Base-by-base conservation (phyloP, 1,284 basidiomycete species). In the Tylopilus microsporus region DNA sequence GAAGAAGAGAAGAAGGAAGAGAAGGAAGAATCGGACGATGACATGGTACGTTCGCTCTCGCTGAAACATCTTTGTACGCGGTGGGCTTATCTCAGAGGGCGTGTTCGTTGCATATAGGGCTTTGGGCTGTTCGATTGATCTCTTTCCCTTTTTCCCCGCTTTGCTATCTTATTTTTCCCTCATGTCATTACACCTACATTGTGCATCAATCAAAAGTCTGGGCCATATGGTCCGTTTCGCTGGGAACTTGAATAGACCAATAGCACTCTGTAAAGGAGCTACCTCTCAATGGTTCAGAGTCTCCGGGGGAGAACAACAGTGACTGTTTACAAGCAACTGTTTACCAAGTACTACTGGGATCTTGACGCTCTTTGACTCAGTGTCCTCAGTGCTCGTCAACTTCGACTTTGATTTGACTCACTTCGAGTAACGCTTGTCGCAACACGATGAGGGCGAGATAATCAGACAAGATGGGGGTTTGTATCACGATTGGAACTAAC, bases 1-100 rank as follows among this genome's bases (percentile, higher is more conserved):
- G 83, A 83, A 63, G 83, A 85, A 73, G 84, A 91, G 80, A 86
- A 92, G 78, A 83, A 91, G 81, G 86, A 92, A 75, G 86, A 93
- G 81, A 88, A 94, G 80, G 92, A 93, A 74, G 86, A 89, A 70
- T 91, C 88, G 63, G 93, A 95, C 78, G 89, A 92, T 56, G 92
- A 94, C 78, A 94, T 94, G 92, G 92, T 92, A 66, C 63, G 46
- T 47, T 19, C 43, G 19, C 43, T 45, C 12, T 8, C 12, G 11
- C 5, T 19, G 13, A 5, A 34, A 16, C 3, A 37, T 1, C 34
- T 13, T 11, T 19, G 8, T 15, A 30, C 36, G 19, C 18, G 42
- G n/a, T 50, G 58, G 45, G 46, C 25, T 47, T 19, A 47, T 25
- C 36, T 37, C 32, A 32, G 11, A 12, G 53, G 21, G 21, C 30